A percentile compares a stretch with the other conserved stretches of the same genome.
Evolutionary conservation across 768 basidiomycete genomes (phyloP).

Genomic region (Suillus tomentosus): DNA sequence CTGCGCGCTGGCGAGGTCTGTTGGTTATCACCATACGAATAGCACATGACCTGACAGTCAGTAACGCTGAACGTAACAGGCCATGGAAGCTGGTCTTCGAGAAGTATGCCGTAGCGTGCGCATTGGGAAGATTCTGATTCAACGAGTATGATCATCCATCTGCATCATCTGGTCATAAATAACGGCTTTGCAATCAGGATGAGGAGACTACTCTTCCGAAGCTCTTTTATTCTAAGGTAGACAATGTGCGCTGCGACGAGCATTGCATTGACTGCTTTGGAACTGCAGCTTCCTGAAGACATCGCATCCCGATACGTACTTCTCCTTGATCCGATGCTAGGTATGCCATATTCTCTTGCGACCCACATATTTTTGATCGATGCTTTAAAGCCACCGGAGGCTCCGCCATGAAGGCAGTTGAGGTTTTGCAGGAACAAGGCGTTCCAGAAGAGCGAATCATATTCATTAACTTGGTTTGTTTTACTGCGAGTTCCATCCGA

Average conservation of each 20-base stretch:
- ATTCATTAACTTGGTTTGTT: conserved; percentile 84
- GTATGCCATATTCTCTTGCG: conserved; percentile 42
- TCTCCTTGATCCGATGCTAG: conserved; percentile 96
- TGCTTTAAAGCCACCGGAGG: conserved; percentile 79
- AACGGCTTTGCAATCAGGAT: conserved; percentile 53
- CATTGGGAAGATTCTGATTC: conserved; percentile 98
- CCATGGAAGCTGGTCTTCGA: conserved; percentile 96
- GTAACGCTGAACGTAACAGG: conserved; percentile 43
- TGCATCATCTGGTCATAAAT: conserved; percentile 3
- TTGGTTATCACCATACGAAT: not conserved
- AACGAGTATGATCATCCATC: conserved; percentile 59
- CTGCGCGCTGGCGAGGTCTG: conserved; percentile 88
- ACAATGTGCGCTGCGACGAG: not conserved
- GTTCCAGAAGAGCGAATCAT: conserved; percentile 95
- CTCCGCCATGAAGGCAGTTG: conserved; percentile 96
- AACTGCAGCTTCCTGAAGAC: conserved; percentile 83
- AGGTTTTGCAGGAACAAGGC: conserved; percentile 87
- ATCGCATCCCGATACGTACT: conserved; percentile 91
- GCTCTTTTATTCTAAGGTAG: conserved; percentile 86
- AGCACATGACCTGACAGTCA: not conserved
- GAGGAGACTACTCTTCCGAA: conserved; percentile 94
- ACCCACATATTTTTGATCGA: not conserved
- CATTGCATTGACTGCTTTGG: not conserved
- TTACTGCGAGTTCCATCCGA: conserved; percentile 1
- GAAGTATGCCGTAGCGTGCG: conserved; percentile 94